These are phyloP conservation scores for Chlorella vulgaris DNA, from an alignment of 139 green algal species.

Conservation along the genomic window DNA sequence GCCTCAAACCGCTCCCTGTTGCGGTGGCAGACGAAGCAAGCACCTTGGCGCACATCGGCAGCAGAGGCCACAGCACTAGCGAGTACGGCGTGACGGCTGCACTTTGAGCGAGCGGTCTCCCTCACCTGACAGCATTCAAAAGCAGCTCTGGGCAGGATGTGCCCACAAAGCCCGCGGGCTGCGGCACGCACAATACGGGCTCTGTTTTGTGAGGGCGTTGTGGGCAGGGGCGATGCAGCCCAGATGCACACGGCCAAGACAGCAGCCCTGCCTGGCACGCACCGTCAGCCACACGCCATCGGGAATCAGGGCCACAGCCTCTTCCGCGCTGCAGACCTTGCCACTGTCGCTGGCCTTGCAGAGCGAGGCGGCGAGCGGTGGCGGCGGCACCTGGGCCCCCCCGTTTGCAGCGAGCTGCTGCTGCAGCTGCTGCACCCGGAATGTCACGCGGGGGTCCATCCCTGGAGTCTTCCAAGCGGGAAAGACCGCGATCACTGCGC, in stretches of 20 bases:
- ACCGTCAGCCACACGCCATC: conserved; percentile 31
- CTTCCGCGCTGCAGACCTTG: conserved; percentile 32
- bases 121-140: conserved; percentile 34
- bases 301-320: conserved; percentile 29
- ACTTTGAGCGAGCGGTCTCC: neutral
- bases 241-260: neutral
- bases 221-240: too few species aligned
- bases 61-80: neutral
- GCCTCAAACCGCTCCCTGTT: conserved; percentile 39
- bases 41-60: neutral
- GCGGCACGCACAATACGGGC: too few species aligned
- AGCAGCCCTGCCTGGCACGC: neutral
- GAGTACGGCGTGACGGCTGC: too few species aligned
- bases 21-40: too few species aligned
- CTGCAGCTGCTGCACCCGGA: conserved; percentile 9
- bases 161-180: conserved; percentile 53
- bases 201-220: too few species aligned
- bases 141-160: conserved; percentile 42
- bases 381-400: too few species aligned
- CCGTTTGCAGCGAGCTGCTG: neutral
- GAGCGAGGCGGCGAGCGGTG: neutral
- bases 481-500: neutral
- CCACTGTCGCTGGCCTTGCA: conserved; percentile 1
- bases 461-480: too few species aligned
- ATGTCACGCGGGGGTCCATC: neutral